Evolutionary conservation across 352 stramenopile species (phyloP), one percentile per base, ranked within the genome.

Genomic region (Phytopythium cucurbitacearum): DNA sequence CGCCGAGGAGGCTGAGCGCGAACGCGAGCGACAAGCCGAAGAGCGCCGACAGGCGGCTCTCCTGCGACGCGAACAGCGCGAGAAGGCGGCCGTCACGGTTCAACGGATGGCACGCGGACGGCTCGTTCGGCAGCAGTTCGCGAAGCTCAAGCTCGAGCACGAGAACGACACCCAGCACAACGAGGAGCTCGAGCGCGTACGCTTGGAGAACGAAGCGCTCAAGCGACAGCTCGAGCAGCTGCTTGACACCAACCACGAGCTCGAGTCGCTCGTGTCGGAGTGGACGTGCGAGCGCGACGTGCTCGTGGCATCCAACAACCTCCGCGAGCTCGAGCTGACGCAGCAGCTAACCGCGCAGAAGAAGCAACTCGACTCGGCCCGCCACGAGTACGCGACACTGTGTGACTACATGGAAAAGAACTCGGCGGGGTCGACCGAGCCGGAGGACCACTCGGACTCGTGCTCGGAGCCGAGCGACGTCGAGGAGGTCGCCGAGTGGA

Each of bases 181-280:
- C 39, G 60, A 59, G 5, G 73, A 85, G 41, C 61, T 85, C 12
- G 53, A 59, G 4, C 59, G 51, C n/a, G 68, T 74, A 8, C 66
- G 60, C 11, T 71, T 77, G 15, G 80, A 91, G 50, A 89, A 89
- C 53, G 64, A 57, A 7, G 60, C 51, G 9, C 58, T 91, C 39
- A 82, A 79, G 36, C 45, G 65, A 41, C 76, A 89, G 55, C 63
- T 91, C 10, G 66, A 65, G 34, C 69, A 87, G 45, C 61, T 91
- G 5, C 53, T 85, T n/a, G 68, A 76, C 52, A 67, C 57, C 10
- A 89, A 87, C 59, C 60, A 75, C 40, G 73, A 87, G 53, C 50
- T 89, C 32, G 69, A 89, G 48, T 60, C 63, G 7, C 64, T 81
- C 34, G 75, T 87, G 57, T 65, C 67, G 8, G 79, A 89, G 57